Evolutionary conservation across 2,329 filamentous ascomycete species (phyloP).

Genomic region (Pestalotiopsis sp.): DNA sequence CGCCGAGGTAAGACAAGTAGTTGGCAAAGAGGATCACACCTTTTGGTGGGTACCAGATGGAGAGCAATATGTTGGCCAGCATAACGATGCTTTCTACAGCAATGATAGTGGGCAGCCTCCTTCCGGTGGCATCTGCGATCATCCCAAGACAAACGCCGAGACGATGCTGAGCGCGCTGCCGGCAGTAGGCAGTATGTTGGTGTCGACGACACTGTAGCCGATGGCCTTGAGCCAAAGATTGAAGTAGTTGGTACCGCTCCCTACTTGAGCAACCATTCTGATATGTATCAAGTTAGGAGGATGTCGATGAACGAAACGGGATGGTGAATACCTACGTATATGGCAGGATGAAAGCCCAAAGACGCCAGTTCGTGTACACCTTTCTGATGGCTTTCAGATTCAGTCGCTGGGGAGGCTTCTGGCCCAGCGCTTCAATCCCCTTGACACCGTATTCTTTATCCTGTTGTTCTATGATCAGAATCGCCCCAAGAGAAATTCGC

Average conservation of each 20-base stretch:
- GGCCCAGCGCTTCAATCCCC: neutral
- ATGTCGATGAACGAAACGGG: neutral
- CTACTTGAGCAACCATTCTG: neutral
- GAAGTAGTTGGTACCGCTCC: neutral
- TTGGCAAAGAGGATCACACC: constrained; percentile 6
- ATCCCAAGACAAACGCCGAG: neutral
- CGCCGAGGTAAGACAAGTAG: constrained; percentile 1
- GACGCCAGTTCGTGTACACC: neutral
- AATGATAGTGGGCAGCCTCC: neutral
- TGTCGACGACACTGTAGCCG: neutral
- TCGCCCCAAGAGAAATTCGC: neutral
- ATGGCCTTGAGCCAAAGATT: constrained; percentile 1
- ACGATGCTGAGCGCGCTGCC: constrained; percentile 6
- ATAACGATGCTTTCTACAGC: neutral
- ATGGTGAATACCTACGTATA: neutral
- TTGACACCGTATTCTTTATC: neutral
- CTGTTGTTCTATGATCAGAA: neutral
- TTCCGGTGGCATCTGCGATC: neutral
- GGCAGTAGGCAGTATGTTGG: constrained; percentile 3
- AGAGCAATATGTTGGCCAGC: constrained; percentile 4
- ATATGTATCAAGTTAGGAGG: neutral
- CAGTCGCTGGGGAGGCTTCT: neutral
- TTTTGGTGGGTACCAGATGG: constrained; percentile 4
- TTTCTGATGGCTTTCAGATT: neutral
- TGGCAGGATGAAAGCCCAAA: constrained; percentile 1